Evolutionary conservation across 73 alveolate species (phyloP).

Genomic region (Stentor roeselii): DNA sequence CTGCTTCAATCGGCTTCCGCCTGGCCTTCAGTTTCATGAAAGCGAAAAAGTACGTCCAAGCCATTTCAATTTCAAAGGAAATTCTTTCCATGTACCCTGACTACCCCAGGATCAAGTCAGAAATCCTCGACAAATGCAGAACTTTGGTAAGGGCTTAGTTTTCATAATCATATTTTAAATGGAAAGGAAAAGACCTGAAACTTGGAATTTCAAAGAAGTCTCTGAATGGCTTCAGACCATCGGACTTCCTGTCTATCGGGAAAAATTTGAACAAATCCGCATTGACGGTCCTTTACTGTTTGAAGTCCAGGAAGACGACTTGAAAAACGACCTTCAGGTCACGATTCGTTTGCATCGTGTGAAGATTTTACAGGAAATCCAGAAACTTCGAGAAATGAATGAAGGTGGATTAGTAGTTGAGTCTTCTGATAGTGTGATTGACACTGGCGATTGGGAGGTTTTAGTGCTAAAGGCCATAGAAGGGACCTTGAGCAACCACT

Average conservation of each 20-base stretch:
- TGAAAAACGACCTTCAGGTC: conserved; percentile 52
- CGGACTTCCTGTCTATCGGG: not conserved
- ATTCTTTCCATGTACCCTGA: conserved; percentile 85
- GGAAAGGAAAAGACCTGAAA: conserved; percentile 8
- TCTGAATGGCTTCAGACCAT: conserved; percentile 22
- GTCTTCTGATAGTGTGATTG: not conserved
- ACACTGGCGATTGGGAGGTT: conserved; percentile 38
- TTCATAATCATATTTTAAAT: not conserved
- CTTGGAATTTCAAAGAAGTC: conserved; percentile 14
- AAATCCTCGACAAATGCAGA: conserved; percentile 44
- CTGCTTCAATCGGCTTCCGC: conserved; percentile 92
- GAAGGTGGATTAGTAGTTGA: not conserved
- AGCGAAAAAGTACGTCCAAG: conserved; percentile 84
- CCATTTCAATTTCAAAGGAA: conserved; percentile 84
- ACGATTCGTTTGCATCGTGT: conserved; percentile 57
- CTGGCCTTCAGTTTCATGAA: conserved; percentile 90
- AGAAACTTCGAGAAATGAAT: conserved; percentile 34
- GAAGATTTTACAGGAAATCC: conserved; percentile 52
- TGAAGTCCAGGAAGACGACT: conserved; percentile 54
- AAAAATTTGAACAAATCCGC: conserved; percentile 33
- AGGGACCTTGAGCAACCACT: conserved; percentile 61
- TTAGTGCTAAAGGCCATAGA: conserved; percentile 71
- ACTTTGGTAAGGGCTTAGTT: conserved; percentile 27
- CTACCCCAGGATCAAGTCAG: conserved; percentile 80
- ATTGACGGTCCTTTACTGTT: conserved; percentile 61